Evolutionary conservation across 495 filamentous ascomycete species (phyloP).

Genomic region (Hyaloscypha bicolor): DNA sequence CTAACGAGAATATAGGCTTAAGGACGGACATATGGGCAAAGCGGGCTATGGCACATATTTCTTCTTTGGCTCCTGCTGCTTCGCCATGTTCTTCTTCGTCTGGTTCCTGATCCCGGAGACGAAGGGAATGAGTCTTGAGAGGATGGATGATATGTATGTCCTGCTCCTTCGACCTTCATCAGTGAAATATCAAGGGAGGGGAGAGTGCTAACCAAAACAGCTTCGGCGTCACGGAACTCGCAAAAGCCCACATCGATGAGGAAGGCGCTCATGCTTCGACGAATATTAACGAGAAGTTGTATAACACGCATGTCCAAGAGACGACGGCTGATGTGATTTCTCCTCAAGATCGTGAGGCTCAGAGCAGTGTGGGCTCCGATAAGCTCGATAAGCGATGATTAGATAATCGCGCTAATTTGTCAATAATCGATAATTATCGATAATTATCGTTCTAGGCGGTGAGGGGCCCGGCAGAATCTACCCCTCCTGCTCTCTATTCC

Average conservation of each 20-base stretch:
- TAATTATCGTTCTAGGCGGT: too few relatives aligned
- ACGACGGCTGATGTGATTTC: slow-evolving; percentile 14
- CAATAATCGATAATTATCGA: too few relatives aligned
- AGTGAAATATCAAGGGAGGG: neutral
- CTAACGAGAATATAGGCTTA: neutral
- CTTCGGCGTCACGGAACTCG: slow-evolving; percentile 48
- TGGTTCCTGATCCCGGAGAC: slow-evolving; percentile 77
- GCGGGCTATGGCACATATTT: slow-evolving; percentile 65
- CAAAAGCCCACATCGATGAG: slow-evolving; percentile 26
- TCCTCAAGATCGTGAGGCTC: neutral
- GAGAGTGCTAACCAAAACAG: slow-evolving; percentile 52
- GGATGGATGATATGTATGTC: slow-evolving; percentile 47
- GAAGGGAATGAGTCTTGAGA: slow-evolving; percentile 57
- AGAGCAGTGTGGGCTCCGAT: too few relatives aligned
- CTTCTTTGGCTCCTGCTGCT: slow-evolving; percentile 63
- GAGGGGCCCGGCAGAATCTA: too few relatives aligned
- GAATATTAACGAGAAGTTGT: slow-evolving; percentile 2
- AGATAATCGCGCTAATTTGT: too few relatives aligned
- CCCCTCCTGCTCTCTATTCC: too few relatives aligned
- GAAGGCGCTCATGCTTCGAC: slow-evolving; percentile 2
- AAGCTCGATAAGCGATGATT: too few relatives aligned
- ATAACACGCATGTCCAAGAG: slow-evolving; percentile 15
- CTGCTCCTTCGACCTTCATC: slow-evolving; percentile 14
- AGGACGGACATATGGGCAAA: slow-evolving; percentile 59
- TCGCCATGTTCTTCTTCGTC: slow-evolving; percentile 61